These are phyloP conservation scores for Epichloe gansuensis DNA, from an alignment of 2,329 filamentous ascomycete species.

Conservation along the genomic window DNA sequence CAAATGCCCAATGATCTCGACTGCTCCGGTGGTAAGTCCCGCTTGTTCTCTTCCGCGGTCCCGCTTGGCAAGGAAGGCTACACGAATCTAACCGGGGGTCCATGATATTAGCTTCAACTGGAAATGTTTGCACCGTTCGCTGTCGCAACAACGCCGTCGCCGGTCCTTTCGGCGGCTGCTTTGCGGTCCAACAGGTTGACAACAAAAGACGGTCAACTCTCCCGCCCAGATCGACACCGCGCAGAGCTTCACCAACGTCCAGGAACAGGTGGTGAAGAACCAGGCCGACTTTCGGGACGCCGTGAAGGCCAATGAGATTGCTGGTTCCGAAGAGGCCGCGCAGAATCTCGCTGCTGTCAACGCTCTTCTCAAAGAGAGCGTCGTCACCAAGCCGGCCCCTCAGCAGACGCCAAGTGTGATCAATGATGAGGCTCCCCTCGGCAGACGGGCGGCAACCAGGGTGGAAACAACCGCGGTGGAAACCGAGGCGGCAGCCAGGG, in stretches of 20 bases:
- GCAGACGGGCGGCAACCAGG: conserved; percentile 3
- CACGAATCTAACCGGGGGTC: no score
- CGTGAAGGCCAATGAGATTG: conserved; percentile 30
- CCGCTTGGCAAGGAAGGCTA: no score
- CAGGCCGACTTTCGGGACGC: conserved; percentile 33
- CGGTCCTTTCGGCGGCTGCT: conserved; percentile 46
- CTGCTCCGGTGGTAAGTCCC: conserved; percentile 36
- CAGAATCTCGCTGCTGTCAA: conserved; percentile 27
- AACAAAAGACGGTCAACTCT: conserved; percentile 28
- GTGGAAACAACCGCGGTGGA: conserved; percentile 5
- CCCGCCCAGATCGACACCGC: conserved; percentile 33
- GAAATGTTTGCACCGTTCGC: conserved; percentile 45
- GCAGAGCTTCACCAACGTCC: conserved; percentile 31
- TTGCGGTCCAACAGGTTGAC: conserved; percentile 44
- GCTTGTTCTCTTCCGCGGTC: no score
- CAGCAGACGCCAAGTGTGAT: conserved; percentile 20
- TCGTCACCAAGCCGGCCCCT: conserved; percentile 19
- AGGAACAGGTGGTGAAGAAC: conserved; percentile 38
- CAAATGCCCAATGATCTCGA: conserved; percentile 36
- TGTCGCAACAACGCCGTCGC: conserved; percentile 46
- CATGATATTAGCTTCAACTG: conserved; percentile 33
- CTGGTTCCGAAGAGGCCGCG: conserved; percentile 17
- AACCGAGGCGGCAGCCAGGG: conserved; percentile 6
- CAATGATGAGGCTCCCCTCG: background rate
- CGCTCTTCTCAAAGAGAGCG: conserved; percentile 21